Evolutionary conservation across 2,329 filamentous ascomycete genomes (phyloP).

Genomic region (Gaeumannomyces tritici): DNA sequence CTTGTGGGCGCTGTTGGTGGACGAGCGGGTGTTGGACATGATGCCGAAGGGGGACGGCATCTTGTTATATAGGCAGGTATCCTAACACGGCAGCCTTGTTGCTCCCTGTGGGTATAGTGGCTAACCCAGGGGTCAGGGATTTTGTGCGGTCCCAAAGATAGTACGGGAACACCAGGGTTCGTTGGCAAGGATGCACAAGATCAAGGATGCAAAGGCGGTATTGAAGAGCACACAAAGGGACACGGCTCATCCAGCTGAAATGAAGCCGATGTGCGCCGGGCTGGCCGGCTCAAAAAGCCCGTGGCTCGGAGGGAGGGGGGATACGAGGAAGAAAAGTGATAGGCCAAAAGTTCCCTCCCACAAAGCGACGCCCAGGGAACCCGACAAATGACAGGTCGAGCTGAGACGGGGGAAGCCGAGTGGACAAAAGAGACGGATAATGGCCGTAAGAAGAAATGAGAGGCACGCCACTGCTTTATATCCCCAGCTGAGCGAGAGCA

Average conservation of each 20-base stretch:
- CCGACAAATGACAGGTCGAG: background rate
- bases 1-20: background rate
- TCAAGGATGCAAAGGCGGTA: background rate
- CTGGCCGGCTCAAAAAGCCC: constrained; percentile 17
- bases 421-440: background rate
- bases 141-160: background rate
- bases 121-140: background rate
- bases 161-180: background rate
- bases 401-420: background rate
- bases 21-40: background rate
- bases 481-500: background rate
- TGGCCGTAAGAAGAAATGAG: background rate
- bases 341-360: constrained; percentile 1
- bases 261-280: constrained; percentile 12
- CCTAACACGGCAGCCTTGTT: constrained; percentile 1
- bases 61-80: background rate
- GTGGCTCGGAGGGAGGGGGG: background rate
- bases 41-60: background rate
- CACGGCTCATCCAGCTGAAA: constrained; percentile 1
- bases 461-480: background rate
- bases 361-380: background rate
- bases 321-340: background rate
- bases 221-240: background rate
- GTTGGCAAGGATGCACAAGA: background rate
- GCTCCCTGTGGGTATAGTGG: background rate